A percentile compares a stretch with the other conserved stretches of the same genome.
phyloP scores from a whole-genome alignment of 2,329 filamentous ascomycete genomes.

The Ophiostoma quercus region DNA sequence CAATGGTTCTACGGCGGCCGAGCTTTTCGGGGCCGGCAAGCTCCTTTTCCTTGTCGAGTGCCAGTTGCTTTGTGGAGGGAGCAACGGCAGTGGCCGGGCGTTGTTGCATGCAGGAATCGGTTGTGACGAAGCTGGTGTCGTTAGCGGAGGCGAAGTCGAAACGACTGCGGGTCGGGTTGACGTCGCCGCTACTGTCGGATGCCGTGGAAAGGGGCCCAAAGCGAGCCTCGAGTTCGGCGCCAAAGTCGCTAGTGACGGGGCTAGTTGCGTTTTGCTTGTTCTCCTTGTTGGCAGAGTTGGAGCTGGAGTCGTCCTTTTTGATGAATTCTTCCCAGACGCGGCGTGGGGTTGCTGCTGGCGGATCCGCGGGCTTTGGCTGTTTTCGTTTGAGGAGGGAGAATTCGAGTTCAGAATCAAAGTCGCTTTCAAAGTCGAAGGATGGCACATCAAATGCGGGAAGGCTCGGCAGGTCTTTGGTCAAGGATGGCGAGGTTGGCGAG shows the following conservation, averaged over 20 bases:
- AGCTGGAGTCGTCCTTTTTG: constrained; percentile 3
- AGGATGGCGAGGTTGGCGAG: constrained; percentile 1
- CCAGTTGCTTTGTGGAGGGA: constrained; percentile 8
- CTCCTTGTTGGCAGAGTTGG: not conserved
- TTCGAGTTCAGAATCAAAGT: constrained; percentile 42
- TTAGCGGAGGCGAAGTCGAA: constrained; percentile 7
- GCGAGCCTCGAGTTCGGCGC: constrained; percentile 13
- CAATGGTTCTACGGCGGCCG: constrained; percentile 43
- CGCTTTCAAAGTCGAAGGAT: constrained; percentile 47
- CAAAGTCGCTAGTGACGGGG: constrained; percentile 13
- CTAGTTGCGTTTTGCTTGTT: constrained; percentile 1
- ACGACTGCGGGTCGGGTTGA: constrained; percentile 1
- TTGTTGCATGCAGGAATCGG: not conserved
- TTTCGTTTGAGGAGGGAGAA: constrained; percentile 26
- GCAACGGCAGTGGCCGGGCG: constrained; percentile 17
- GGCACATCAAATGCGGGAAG: constrained; percentile 48
- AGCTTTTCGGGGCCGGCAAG: constrained; percentile 32
- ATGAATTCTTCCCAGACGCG: constrained; percentile 26
- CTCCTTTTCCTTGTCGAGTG: constrained; percentile 18
- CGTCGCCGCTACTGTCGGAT: not conserved
- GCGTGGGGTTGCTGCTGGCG: constrained; percentile 11
- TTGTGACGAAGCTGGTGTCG: not conserved
- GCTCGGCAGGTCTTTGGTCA: constrained; percentile 36
- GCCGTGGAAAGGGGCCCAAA: not conserved
- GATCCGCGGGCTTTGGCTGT: not conserved